Percentiles rank a stretch among this genome's conserved stretches.
Evolutionary conservation across 1,139 yeast species (phyloP).

Genomic region (Yamadazyma buinensis): DNA sequence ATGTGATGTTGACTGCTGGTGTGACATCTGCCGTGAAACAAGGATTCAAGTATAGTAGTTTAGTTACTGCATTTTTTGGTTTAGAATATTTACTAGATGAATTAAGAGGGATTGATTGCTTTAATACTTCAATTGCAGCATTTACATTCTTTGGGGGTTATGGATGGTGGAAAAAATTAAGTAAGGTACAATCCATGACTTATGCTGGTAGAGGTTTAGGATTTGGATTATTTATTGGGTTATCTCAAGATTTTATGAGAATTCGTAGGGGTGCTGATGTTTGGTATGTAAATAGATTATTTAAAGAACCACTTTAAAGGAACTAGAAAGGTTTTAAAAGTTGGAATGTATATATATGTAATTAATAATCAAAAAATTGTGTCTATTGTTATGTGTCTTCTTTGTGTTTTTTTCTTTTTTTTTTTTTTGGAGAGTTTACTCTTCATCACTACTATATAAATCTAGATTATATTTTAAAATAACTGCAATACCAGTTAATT

Average conservation of each 20-base stretch:
- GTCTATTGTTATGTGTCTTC: too few species aligned
- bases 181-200: slow-evolving; percentile 43
- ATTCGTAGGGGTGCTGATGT: slow-evolving; percentile 56
- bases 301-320: slow-evolving; percentile 1
- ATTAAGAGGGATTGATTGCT: slow-evolving; percentile 51
- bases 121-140: slow-evolving; percentile 56
- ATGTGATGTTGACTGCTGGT: slow-evolving; percentile 62
- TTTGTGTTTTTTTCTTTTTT: too few species aligned
- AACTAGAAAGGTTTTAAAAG: neutral
- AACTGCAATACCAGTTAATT: slow-evolving; percentile 89
- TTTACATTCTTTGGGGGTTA: slow-evolving; percentile 49
- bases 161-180: slow-evolving; percentile 43
- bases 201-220: slow-evolving; percentile 51
- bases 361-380: too few species aligned
- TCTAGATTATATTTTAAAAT: slow-evolving; percentile 83
- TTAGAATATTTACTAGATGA: slow-evolving; percentile 61
- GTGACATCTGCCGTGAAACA: slow-evolving; percentile 41
- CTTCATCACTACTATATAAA: slow-evolving; percentile 64
- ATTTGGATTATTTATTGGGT: slow-evolving; percentile 58
- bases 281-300: slow-evolving; percentile 48
- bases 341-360: slow-evolving; percentile 3
- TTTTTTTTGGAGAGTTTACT: too few species aligned
- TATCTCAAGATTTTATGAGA: slow-evolving; percentile 61
- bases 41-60: slow-evolving; percentile 42
- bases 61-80: slow-evolving; percentile 53